Evolutionary conservation across 306 rosid genomes (phyloP), one percentile per base, ranked within the genome.

Genomic region (Vigna angularis): DNA sequence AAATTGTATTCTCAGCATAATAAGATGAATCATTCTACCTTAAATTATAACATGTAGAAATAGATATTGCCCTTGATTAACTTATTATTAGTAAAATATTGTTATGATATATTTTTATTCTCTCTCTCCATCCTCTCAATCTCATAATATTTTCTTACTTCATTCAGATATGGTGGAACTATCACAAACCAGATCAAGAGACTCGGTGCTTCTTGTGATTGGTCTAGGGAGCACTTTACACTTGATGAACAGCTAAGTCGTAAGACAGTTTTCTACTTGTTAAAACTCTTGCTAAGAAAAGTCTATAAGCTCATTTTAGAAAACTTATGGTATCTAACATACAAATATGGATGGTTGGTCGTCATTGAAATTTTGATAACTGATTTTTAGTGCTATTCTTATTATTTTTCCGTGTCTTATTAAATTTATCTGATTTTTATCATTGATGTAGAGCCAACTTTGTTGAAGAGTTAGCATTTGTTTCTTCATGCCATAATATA

Each of bases 201-300:
- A 86, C 98, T 94, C 56, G 98, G 98, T 76, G 98, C 97, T 86
- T 94, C 98, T 48, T 94, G 98, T 88, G 98, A 94, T 87, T 94
- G 98, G 98, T 87, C 84, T 30, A 89, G 93, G 87, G 98, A 92
- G 82, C 98, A 87, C 79, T 94, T 94, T 82, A 94, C 98, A 78
- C 98, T 94, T 72, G 97, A 94, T 88, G 93, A 90, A 84, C 97
- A 94, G 91, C 98, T 92, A 90, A 94, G 95, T 94, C 89, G 98
- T 94, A 94, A 94, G 98, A 81, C 84, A 77, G 85, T 88, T 89
- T 82, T 85, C 91, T 85, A 72, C 87, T 74, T 22, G 74, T 47
- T 85, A 70, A 79, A 84, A 83, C 76, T 83, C 50, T 84, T 66
- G 38, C 81, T 45, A 62, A 73, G 66, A 77, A 30, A 42, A 63